Evolutionary conservation across 176 grass and related monocot species (phyloP), one percentile per base, ranked within the genome.

Genomic region (Carex kokanica): DNA sequence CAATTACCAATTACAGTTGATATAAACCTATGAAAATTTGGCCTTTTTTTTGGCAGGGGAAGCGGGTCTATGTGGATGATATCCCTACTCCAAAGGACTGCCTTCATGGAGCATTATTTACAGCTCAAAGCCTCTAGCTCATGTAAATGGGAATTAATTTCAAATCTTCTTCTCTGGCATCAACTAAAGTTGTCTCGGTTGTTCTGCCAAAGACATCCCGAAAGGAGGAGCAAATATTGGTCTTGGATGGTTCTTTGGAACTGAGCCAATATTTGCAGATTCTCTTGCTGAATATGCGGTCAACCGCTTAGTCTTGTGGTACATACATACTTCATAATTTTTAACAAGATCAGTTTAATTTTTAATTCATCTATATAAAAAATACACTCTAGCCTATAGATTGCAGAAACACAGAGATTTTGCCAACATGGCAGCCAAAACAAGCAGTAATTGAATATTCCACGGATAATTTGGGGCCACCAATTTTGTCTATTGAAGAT

Each of bases 41-140:
- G 75, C 3, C 60, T 18, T 40, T 3, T n/a, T n/a, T 72, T 11
- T 17, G 85, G 69, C 74, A 97, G 94, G 91, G 41, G 94, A 97
- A 85, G 91, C 89, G 1, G n/a, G 47, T 97, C 27, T 97, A 97
- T 86, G 92, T 97, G 18, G 94, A 97, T 83, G 94, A 97, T 78
- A 87, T 92, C 86, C 84, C 88, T 64, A 18, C 84, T 64, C 94
- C 94, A 60, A 94, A 88, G 18, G 86, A 97, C 60, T 93, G 91
- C 40, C 88, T 97, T 1, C 74, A 89, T 45, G 92, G 90, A 73
- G 94, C 93, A 87, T 97, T 85, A 81, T 97, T 82, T 97, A 94
- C 60, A 97, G 90, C 85, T 78, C 92, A 41, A 72, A 63, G 53
- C 90, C 94, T 29, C 81, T 91, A 74, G 90, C 94, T 85, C 77